These are phyloP conservation scores for Amylocystis lapponica DNA, from an alignment of 768 basidiomycete species.

Conservation along the genomic window DNA sequence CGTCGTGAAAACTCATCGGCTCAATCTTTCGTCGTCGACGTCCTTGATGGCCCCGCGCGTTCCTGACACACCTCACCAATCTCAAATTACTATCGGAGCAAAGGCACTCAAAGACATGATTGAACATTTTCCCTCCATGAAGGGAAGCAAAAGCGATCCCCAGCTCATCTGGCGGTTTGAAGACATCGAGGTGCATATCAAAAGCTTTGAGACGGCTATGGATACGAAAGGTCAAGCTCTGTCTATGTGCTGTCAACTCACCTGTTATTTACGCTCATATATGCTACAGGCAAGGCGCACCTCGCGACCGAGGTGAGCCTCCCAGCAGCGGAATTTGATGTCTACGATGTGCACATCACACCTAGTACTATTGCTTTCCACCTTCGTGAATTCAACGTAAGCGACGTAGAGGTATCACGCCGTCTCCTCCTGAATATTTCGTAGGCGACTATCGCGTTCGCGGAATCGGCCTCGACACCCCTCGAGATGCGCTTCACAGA, in stretches of 20 bases:
- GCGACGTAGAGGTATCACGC: conserved; percentile 6
- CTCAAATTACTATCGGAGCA: conserved; percentile 66
- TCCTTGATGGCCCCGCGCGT: conserved; percentile 60
- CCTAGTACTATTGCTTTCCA: conserved; percentile 75
- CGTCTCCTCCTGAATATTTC: background rate
- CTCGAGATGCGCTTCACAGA: conserved; percentile 75
- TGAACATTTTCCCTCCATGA: conserved; percentile 71
- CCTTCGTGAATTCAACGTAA: conserved; percentile 77
- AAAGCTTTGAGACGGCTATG: conserved; percentile 59
- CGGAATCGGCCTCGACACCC: conserved; percentile 59
- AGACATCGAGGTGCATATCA: conserved; percentile 60
- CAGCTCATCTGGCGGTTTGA: conserved; percentile 80
- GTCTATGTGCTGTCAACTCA: background rate
- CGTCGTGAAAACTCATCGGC: conserved; percentile 75
- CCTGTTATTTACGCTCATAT: background rate
- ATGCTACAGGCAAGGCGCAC: conserved; percentile 45
- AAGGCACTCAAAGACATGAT: conserved; percentile 70
- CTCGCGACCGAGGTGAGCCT: conserved; percentile 73
- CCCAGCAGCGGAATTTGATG: conserved; percentile 75
- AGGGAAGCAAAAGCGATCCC: conserved; percentile 62
- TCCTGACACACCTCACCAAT: conserved; percentile 54
- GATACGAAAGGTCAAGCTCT: conserved; percentile 52
- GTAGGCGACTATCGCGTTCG: conserved; percentile 79
- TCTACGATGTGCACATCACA: conserved; percentile 57
- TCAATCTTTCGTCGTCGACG: conserved; percentile 53